Base-by-base conservation (phyloP, 208 protist species). In the Endotrypanum monterogeii region DNA sequence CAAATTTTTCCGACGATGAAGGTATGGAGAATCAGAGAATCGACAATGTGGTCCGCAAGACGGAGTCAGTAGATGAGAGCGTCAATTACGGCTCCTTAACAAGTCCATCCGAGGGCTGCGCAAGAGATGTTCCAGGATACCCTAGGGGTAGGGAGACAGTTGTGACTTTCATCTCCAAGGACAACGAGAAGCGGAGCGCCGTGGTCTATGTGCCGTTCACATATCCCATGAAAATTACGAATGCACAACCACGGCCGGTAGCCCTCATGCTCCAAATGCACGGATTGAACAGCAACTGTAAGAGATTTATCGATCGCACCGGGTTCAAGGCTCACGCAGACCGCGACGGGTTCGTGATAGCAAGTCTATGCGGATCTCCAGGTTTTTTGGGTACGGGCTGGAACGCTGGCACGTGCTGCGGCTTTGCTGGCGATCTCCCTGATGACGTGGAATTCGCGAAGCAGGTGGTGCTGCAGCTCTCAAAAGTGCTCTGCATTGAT, bases 401-500 rank as follows among this genome's bases (percentile, higher is more conserved):
- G 88, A 94, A 94, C 73, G 66, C 89, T 7, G 89, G 89, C 18
- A 86, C 70, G 57, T 94, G 91, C 82, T 94, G 91, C 69, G 89
- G 87, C n/a, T 94, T 94, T 67, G 72, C 70, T 3, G 57, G 18
- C 1, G 68, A 80, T 2, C 67, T 73, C 14, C 91, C 91, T 1
- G 67, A 94, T 67, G 89, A 94, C 37, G 48, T 94, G 44, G 79
- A 55, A 37, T 89, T 94, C 54, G 78, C 83, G 28, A 62, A 71
- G 37, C 48, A 69, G 20, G 68, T 92, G 16, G 76, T 93, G n/a
- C 20, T 71, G 4, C 63, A 74, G 4, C 62, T 87, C 50, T 58
- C 56, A 23, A 39, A 69, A n/a, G 41, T 35, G 8, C 0, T 84
- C 9, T 88, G 85, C 70, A 71, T 93, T 23, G 76, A 94, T 67